Evolutionary conservation across 1,284 basidiomycete species (phyloP).

Genomic region (Coniferiporia weirii): DNA sequence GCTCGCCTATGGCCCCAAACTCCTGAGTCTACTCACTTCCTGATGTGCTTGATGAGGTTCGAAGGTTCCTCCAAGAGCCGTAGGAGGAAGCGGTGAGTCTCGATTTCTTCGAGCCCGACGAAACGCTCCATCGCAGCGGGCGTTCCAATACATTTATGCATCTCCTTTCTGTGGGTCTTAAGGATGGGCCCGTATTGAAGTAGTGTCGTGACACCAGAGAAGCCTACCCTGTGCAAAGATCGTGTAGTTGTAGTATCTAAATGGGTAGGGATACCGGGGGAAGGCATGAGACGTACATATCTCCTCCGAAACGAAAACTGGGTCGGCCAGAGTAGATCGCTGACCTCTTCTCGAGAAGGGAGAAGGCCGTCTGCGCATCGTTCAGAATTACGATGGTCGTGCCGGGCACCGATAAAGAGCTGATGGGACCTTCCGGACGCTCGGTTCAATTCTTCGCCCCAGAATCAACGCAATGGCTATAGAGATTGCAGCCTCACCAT

Average conservation of each 20-base stretch:
- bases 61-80: conserved; percentile 5
- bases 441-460: background rate
- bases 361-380: conserved; percentile 35
- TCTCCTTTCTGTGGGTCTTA: conserved; percentile 4
- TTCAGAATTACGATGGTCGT: conserved; percentile 40
- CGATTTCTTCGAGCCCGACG: conserved; percentile 7
- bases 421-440: conserved; percentile 7
- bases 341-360: conserved; percentile 43
- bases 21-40: background rate
- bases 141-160: conserved; percentile 8
- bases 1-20: background rate
- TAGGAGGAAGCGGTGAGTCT: conserved; percentile 13
- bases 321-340: conserved; percentile 45
- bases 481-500: conserved; percentile 14
- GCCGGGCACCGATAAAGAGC: conserved; percentile 34
- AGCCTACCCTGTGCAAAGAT: conserved; percentile 3
- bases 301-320: conserved; percentile 10
- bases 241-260: background rate
- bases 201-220: background rate
- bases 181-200: conserved; percentile 1
- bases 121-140: conserved; percentile 5
- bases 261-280: background rate
- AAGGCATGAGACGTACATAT: conserved; percentile 9
- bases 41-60: conserved; percentile 5
- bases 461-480: background rate